Percentiles rank a stretch among this genome's conserved stretches.
Conservation (phyloP, 352 stramenopile species). For the Globisporangium viniferum region DNA sequence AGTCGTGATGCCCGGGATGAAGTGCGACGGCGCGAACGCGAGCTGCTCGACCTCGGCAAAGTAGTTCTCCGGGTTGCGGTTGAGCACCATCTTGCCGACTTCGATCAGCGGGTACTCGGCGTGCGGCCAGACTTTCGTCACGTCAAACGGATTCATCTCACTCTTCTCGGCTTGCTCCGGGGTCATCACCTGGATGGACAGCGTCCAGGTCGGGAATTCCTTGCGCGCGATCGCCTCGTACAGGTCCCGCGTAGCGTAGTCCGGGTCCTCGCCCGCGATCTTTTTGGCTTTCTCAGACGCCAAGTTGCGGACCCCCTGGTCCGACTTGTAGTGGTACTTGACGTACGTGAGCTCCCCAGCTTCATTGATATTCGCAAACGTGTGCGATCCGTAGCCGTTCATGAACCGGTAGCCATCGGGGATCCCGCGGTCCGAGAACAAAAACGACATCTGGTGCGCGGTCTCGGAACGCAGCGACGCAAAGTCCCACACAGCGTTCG, state of each 20-base stretch:
- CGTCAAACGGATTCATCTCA: slow-evolving; percentile 89
- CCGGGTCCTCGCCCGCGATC: slow-evolving; percentile 74
- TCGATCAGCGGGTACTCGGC: slow-evolving; percentile 80
- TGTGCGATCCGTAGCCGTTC: slow-evolving; percentile 92
- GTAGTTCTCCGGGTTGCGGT: slow-evolving; percentile 92
- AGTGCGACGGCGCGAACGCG: slow-evolving; percentile 86
- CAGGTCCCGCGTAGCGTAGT: slow-evolving; percentile 89
- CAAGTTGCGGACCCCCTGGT: slow-evolving; percentile 89
- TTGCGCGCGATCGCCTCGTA: slow-evolving; percentile 87
- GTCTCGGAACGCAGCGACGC: slow-evolving; percentile 89
- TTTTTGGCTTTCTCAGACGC: slow-evolving; percentile 63
- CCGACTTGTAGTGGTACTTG: slow-evolving; percentile 94
- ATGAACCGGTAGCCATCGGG: slow-evolving; percentile 89
- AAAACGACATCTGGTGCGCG: slow-evolving; percentile 85
- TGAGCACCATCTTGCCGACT: slow-evolving; percentile 86
- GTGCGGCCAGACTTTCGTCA: slow-evolving; percentile 93
- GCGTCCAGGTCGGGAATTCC: slow-evolving; percentile 83
- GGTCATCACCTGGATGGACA: slow-evolving; percentile 92
- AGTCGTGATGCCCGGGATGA: slow-evolving; percentile 89
- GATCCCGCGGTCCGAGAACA: slow-evolving; percentile 89
- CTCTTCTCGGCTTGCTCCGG: slow-evolving; percentile 52
- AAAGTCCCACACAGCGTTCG: slow-evolving; percentile 91
- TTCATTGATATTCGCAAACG: slow-evolving; percentile 87
- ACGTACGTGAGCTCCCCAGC: slow-evolving; percentile 78
- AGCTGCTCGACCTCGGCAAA: slow-evolving; percentile 92